Conservation (phyloP, 2,329 filamentous ascomycete species). For the Arthrobotrys sinensis region DNA sequence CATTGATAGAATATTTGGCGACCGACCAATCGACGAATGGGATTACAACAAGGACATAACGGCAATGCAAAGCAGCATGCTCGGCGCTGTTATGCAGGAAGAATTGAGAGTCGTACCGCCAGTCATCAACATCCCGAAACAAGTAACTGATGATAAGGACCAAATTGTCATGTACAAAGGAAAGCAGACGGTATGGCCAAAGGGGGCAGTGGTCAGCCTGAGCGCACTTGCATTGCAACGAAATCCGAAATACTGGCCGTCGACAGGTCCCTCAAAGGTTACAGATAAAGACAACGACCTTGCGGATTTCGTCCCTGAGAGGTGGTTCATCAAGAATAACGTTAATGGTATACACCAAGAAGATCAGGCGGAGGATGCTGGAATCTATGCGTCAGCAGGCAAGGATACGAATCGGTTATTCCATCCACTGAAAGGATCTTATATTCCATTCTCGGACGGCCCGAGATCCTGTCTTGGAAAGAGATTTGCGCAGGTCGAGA, state of each 20-base stretch:
- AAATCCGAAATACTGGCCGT: constrained; percentile 82
- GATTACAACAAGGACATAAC: constrained; percentile 64
- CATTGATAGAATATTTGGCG: constrained; percentile 70
- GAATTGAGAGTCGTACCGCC: constrained; percentile 73
- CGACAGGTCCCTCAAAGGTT: constrained; percentile 54
- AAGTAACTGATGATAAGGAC: constrained; percentile 66
- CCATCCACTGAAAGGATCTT: constrained; percentile 69
- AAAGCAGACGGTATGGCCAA: constrained; percentile 74
- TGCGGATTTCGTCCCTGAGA: constrained; percentile 79
- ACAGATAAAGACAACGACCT: constrained; percentile 68
- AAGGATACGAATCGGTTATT: constrained; percentile 45
- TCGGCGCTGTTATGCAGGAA: constrained; percentile 50
- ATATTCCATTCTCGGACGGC: constrained; percentile 75
- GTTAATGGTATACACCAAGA: constrained; percentile 63
- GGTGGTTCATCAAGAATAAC: constrained; percentile 73
- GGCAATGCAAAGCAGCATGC: constrained; percentile 58
- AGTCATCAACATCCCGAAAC: constrained; percentile 81
- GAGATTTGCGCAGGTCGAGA: constrained; percentile 75
- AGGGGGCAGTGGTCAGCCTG: constrained; percentile 73
- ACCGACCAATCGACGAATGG: constrained; percentile 63
- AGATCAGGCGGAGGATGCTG: constrained; percentile 1
- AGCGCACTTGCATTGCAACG: constrained; percentile 74
- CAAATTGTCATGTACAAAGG: constrained; percentile 76
- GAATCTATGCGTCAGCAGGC: constrained; percentile 12
- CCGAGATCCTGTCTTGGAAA: constrained; percentile 74